Evolutionary conservation across 2,329 filamentous ascomycete species (phyloP).

Genomic region (Lasiodiplodia gonubiensis): DNA sequence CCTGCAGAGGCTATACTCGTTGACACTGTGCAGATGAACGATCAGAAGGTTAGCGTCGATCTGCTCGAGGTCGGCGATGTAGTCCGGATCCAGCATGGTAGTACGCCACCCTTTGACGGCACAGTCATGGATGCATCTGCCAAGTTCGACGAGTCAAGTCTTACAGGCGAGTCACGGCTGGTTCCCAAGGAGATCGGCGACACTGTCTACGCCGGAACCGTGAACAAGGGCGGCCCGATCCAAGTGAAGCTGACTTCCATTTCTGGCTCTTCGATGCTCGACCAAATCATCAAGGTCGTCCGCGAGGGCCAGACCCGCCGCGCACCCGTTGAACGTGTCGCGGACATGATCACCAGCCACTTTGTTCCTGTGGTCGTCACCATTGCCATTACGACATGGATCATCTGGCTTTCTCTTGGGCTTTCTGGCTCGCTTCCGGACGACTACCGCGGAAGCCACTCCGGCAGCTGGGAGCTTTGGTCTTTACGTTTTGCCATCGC

Average conservation of each 20-base stretch:
- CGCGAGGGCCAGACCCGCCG: constrained; percentile 77
- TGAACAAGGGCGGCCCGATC: constrained; percentile 71
- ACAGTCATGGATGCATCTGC: constrained; percentile 61
- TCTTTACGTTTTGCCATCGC: constrained; percentile 83
- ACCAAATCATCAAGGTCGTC: constrained; percentile 78
- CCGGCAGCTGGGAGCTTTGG: constrained; percentile 73
- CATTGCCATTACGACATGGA: constrained; percentile 72
- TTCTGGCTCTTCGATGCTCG: constrained; percentile 75
- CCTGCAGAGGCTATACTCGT: constrained; percentile 78
- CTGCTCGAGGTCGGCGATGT: constrained; percentile 61
- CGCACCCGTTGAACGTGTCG: constrained; percentile 76
- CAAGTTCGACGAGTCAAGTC: constrained; percentile 85
- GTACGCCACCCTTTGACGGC: constrained; percentile 85
- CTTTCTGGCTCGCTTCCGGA: constrained; percentile 62
- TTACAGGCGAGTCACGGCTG: constrained; percentile 78
- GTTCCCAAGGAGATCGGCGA: constrained; percentile 69
- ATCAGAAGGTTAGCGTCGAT: constrained; percentile 64
- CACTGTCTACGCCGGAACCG: constrained; percentile 72
- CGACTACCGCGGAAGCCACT: constrained; percentile 59
- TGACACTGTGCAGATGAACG: constrained; percentile 46
- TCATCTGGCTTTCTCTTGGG: constrained; percentile 72
- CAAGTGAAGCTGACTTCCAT: constrained; percentile 68
- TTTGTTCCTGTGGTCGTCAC: constrained; percentile 77
- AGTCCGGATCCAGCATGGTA: constrained; percentile 77
- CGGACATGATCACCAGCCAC: constrained; percentile 74